A percentile compares a stretch with the other conserved stretches of the same genome.
phyloP scores from a whole-genome alignment of 1,284 basidiomycete species.

The Cutaneotrichosporon daszewskae region DNA sequence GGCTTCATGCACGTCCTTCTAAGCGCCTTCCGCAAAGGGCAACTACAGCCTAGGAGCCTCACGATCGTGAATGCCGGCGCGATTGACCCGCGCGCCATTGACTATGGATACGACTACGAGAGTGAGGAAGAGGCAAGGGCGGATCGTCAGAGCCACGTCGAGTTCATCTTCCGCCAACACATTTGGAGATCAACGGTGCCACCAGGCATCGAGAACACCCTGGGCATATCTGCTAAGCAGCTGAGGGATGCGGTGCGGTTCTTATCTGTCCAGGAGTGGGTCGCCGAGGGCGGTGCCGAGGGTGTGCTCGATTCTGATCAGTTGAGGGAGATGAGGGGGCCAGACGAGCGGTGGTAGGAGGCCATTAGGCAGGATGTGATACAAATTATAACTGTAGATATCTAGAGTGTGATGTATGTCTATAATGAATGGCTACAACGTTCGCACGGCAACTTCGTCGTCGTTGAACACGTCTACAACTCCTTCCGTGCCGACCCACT shows the following conservation, averaged over 20 bases:
- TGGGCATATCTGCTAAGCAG: too few relatives aligned
- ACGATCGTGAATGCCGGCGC: constrained; percentile 1
- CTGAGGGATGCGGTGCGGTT: neutral
- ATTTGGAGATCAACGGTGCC: neutral
- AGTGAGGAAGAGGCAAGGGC: neutral
- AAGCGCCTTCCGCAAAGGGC: neutral
- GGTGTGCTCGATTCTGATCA: too few relatives aligned
- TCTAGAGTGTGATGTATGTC: too few relatives aligned
- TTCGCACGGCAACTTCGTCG: too few relatives aligned
- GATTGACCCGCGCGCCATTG: neutral
- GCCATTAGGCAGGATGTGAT: too few relatives aligned
- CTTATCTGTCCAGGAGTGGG: neutral
- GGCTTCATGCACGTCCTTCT: neutral
- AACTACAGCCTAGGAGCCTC: neutral
- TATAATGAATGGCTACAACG: too few relatives aligned
- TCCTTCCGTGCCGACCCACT: too few relatives aligned
- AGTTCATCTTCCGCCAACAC: neutral
- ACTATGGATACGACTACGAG: neutral
- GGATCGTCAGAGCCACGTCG: neutral
- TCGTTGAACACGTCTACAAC: too few relatives aligned
- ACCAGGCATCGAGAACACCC: neutral
- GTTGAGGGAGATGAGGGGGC: too few relatives aligned
- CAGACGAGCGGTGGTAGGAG: too few relatives aligned
- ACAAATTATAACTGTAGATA: too few relatives aligned
- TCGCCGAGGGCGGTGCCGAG: neutral